Conservation (phyloP, 2,329 filamentous ascomycete species). For the Emergomyces orientalis region DNA sequence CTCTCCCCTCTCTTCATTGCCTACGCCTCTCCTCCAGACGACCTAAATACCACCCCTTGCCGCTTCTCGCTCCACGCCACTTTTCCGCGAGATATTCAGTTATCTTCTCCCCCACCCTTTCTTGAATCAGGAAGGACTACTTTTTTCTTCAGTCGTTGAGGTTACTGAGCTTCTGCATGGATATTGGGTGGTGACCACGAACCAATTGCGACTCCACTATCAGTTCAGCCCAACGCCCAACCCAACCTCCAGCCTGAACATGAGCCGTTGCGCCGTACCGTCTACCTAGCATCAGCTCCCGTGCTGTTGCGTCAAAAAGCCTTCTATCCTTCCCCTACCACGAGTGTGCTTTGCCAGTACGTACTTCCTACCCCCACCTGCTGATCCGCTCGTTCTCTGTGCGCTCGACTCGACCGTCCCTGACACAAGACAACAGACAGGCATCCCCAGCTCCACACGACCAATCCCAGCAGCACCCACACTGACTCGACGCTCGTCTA, state of each 20-base stretch:
- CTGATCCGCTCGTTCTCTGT: background rate
- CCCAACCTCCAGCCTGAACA: constrained; percentile 11
- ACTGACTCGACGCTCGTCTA: constrained; percentile 19
- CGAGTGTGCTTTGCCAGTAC: constrained; percentile 24
- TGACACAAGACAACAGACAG: background rate
- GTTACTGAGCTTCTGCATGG: background rate
- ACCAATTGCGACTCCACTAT: constrained; percentile 10
- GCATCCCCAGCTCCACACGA: background rate
- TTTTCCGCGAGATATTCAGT: background rate
- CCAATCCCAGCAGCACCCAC: constrained; percentile 12
- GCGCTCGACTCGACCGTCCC: background rate
- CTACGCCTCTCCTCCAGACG: background rate
- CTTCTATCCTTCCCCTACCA: constrained; percentile 8
- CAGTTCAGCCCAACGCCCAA: constrained; percentile 6
- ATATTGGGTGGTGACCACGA: background rate
- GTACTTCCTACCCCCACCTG: background rate
- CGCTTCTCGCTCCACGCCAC: background rate
- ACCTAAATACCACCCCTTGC: background rate
- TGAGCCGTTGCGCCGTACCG: constrained; percentile 15
- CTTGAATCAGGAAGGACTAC: background rate
- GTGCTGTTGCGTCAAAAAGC: constrained; percentile 16
- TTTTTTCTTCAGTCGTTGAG: background rate
- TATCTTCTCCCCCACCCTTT: background rate
- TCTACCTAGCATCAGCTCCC: constrained; percentile 15
- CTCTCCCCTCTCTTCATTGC: background rate